These are phyloP conservation scores for Aegilops umbellulata DNA, from an alignment of 176 grass and related monocot species.

Conservation along the genomic window DNA sequence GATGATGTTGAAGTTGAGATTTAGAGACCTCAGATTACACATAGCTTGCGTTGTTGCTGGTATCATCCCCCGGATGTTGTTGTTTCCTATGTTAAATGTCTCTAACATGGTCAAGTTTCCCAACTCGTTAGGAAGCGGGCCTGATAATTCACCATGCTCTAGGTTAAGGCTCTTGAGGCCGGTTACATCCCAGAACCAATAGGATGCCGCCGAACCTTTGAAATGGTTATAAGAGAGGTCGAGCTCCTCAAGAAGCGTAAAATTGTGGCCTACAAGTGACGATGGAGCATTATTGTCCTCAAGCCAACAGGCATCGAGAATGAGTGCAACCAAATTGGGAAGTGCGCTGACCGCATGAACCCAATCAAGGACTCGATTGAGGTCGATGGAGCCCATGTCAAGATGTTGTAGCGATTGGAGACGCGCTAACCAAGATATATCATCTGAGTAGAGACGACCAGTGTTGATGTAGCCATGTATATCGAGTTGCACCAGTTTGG, in stretches of 20 bases:
- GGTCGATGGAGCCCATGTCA: neutral
- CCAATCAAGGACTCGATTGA: neutral
- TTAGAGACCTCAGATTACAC: neutral
- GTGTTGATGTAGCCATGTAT: neutral
- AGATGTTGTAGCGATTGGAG: neutral
- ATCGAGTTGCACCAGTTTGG: neutral
- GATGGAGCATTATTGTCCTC: neutral
- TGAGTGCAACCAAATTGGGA: neutral
- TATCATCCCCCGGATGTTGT: neutral
- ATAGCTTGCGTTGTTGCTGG: neutral
- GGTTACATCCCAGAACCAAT: neutral
- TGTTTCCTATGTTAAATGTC: neutral
- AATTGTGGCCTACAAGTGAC: neutral
- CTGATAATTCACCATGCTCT: neutral
- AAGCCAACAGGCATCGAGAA: neutral
- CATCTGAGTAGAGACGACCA: neutral
- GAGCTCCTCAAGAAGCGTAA: neutral
- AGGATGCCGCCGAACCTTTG: neutral
- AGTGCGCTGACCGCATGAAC: neutral
- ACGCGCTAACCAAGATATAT: conserved; percentile 33
- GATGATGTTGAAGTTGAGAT: neutral
- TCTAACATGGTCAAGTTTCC: neutral
- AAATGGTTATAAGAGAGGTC: neutral
- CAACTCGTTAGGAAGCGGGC: neutral
- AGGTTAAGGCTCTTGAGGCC: neutral